Base-by-base conservation (phyloP, 2,329 filamentous ascomycete genomes). In the Aspergillus pseudoglaucus region DNA sequence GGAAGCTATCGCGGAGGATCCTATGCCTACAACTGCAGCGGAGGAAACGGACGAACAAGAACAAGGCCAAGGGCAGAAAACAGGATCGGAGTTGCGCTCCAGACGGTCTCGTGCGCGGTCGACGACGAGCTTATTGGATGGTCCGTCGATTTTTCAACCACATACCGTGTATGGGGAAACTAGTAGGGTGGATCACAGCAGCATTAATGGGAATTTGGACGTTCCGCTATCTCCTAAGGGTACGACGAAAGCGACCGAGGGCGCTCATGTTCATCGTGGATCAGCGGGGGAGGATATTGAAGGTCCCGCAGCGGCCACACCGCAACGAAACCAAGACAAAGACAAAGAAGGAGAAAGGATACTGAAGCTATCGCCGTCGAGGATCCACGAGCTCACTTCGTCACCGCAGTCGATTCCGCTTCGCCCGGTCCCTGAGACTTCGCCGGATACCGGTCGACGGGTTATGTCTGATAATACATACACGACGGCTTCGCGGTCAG, bases 381-480 rank as follows among this genome's bases (percentile, higher is more conserved):
- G 80, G 59, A 75, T 82, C 2, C 71, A 78, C 38, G 76, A 79
- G 40, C 70, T 82, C 38, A 78, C 76, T 5, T 63, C 72, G 14
- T 77, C 78, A 10, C 75, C 77, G 7, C 69, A 76, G 14, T 80
- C 76, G 38, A 68, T 81, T n/a, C 75, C 78, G 3, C 59, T 77
- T 33, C 72, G 74, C 23, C 60, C 71, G 12, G 68, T 69, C 7
- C 54, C 52, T 12, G 42, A 53, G 20, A 58, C 63, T 12, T 30
- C 41, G 14, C 37, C 37, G 15, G 59, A 59, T 8, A 45, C 50
- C 9, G 54, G 54, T 23, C 56, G 54, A 47, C 56, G 59, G 41
- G 52, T 52, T 4, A 50, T 56, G n/a, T 58, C 58, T 14, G 57
- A 62, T 30, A 54, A 54, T 15, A 20, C 45, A 14, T 48, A 56